Conservation (phyloP, 768 basidiomycete genomes). For the Boletus huronensis region DNA sequence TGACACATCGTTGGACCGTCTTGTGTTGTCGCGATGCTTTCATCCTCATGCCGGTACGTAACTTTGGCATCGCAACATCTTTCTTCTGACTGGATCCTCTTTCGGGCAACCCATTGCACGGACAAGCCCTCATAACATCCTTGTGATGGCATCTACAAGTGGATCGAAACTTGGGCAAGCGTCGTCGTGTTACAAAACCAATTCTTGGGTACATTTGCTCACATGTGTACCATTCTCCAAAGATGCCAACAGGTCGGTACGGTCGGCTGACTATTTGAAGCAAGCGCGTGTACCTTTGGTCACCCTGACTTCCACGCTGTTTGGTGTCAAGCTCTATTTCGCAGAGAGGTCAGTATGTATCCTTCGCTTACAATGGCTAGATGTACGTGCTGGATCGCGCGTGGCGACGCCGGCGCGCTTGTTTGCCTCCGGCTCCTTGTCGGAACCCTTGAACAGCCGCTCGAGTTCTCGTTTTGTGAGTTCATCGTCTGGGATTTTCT, state of each 20-base stretch:
- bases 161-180: background rate
- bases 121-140: background rate
- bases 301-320: slow-evolving; percentile 8
- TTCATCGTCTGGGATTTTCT: slow-evolving; percentile 22
- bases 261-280: background rate
- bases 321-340: slow-evolving; percentile 16
- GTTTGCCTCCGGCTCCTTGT: slow-evolving; percentile 24
- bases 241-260: background rate
- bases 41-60: too few species aligned
- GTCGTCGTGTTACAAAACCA: background rate
- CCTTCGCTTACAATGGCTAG: too few species aligned
- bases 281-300: slow-evolving; percentile 1
- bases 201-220: background rate
- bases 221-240: background rate
- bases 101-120: background rate
- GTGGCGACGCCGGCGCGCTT: slow-evolving; percentile 29
- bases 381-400: slow-evolving; percentile 17
- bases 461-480: slow-evolving; percentile 19
- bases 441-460: slow-evolving; percentile 9
- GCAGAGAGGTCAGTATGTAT: background rate
- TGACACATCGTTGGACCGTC: too few species aligned
- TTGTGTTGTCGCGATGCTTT: too few species aligned
- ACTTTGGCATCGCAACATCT: too few species aligned
- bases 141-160: background rate
- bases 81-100: too few species aligned